Percentiles rank a stretch among this genome's conserved stretches.
Conservation (phyloP, 2,329 filamentous ascomycete species). For the Amauroascus niger region DNA sequence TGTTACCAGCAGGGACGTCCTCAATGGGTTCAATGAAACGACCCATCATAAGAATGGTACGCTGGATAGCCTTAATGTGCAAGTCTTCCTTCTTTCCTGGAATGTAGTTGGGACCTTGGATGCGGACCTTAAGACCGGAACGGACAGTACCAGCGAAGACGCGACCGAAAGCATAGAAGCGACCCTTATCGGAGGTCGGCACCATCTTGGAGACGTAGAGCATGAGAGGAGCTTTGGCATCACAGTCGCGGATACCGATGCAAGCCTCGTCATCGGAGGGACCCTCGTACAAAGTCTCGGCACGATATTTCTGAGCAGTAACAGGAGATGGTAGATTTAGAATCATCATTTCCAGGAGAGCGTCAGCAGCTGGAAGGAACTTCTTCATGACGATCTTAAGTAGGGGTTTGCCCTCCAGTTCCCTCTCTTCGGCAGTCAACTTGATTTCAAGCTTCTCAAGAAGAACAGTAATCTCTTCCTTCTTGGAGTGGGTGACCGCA, state of each 20-base stretch:
- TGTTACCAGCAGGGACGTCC: slow-evolving; percentile 98
- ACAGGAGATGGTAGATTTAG: slow-evolving; percentile 94
- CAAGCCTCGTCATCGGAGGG: slow-evolving; percentile 82
- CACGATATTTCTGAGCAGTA: slow-evolving; percentile 95
- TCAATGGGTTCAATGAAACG: slow-evolving; percentile 98
- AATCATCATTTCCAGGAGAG: slow-evolving; percentile 99
- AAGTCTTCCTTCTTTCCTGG: slow-evolving; percentile 98
- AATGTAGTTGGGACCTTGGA: slow-evolving; percentile 97
- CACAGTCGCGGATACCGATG: slow-evolving; percentile 96
- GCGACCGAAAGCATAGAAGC: slow-evolving; percentile 99
- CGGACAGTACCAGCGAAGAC: slow-evolving; percentile 98
- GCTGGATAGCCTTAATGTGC: slow-evolving; percentile 98
- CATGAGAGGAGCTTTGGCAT: slow-evolving; percentile 97
- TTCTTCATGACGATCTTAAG: slow-evolving; percentile 98
- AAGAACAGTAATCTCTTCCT: slow-evolving; percentile 73
- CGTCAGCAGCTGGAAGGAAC: slow-evolving; percentile 96
- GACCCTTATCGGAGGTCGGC: slow-evolving; percentile 97
- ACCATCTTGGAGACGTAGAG: slow-evolving; percentile 99
- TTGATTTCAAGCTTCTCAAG: slow-evolving; percentile 93
- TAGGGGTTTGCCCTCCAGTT: slow-evolving; percentile 93
- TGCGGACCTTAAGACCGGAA: slow-evolving; percentile 98
- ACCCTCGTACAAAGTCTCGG: slow-evolving; percentile 98
- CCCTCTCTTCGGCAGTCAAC: slow-evolving; percentile 74
- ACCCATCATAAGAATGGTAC: slow-evolving; percentile 99
- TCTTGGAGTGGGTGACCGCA: slow-evolving; percentile 97